These are phyloP conservation scores for Dimocarpus longan DNA, from an alignment of 345 rosid species.

Conservation along the genomic window DNA sequence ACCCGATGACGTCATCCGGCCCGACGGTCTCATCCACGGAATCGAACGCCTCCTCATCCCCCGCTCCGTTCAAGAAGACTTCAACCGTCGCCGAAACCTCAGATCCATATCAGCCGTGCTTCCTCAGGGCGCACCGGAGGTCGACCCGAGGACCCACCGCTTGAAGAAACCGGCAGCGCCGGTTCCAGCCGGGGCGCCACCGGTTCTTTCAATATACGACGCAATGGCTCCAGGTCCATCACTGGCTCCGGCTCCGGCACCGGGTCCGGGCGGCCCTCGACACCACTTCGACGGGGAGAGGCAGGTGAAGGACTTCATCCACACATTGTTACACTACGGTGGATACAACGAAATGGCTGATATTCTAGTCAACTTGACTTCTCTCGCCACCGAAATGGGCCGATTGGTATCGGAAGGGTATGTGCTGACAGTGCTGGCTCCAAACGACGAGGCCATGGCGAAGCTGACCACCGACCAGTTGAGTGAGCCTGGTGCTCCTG, in stretches of 20 bases:
- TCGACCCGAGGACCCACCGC: constrained; percentile 49
- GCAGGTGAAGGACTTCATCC: constrained; percentile 61
- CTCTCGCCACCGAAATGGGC: constrained; percentile 57
- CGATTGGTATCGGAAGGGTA: constrained; percentile 56
- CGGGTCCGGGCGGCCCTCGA: constrained; percentile 59
- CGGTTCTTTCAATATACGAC: constrained; percentile 44
- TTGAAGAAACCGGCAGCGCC: constrained; percentile 42
- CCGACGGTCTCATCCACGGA: constrained; percentile 62
- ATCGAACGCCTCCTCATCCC: constrained; percentile 51
- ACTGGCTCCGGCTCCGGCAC: constrained; percentile 60
- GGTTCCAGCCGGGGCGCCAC: constrained; percentile 32
- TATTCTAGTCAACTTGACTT: constrained; percentile 53
- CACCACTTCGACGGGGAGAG: constrained; percentile 52
- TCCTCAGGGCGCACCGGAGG: constrained; percentile 58
- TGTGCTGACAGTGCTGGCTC: constrained; percentile 58
- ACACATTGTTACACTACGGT: constrained; percentile 50
- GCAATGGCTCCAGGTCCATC: constrained; percentile 58
- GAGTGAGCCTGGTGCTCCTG: constrained; percentile 60
- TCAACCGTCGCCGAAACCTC: constrained; percentile 48
- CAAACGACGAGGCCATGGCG: constrained; percentile 63
- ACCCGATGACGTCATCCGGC: constrained; percentile 34
- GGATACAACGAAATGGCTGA: constrained; percentile 67
- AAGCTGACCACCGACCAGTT: constrained; percentile 55
- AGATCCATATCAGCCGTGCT: constrained; percentile 50
- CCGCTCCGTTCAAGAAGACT: constrained; percentile 51